Base-by-base conservation (phyloP, 371 early-diverging fungal genomes). In the Actinomortierella ambigua region DNA sequence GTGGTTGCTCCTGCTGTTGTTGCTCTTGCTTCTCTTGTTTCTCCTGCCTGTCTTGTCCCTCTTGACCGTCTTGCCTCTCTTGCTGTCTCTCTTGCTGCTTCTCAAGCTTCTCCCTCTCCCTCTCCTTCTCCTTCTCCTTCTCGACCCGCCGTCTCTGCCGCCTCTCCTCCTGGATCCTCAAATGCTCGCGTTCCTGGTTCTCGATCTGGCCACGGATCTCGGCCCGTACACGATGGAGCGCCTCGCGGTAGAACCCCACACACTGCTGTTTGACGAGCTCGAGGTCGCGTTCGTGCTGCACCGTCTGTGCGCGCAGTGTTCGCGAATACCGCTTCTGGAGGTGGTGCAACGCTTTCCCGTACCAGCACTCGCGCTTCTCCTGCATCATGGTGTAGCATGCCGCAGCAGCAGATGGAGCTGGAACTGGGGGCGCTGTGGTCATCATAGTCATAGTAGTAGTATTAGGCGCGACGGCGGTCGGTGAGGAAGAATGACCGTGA, bases 181-280 rank as follows among this genome's bases (percentile, higher is more conserved):
- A n/a, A n/a, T n/a, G n/a, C n/a, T n/a, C n/a, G n/a, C n/a, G n/a
- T n/a, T n/a, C n/a, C n/a, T n/a, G n/a, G n/a, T n/a, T n/a, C n/a
- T n/a, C n/a, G n/a, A 65, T 11, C 55, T 54, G 59, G 29, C 23
- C 46, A 49, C 43, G 15, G 51, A 66, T 44, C 41, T 66, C 66
- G 20, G 46, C 24, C 15, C 66, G 66, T 6, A 66, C 56, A 14
- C 56, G 60, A 6, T 55, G 28, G 13, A 66, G 52, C 0, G 66
- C 59, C 17, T 59, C 61, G 2, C 66, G 60, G 18, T 66, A 60
- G 22, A 66, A 15, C 13, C 26, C 28, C 17, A 60, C 27, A 29
- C 66, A 66, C 23, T 66, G 52, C 28, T 55, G 29, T 43, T 66
- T 66, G 41, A 66, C 51, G n/a, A 40, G 55, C 42, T 59, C 61